Evolutionary conservation across 2,329 filamentous ascomycete species (phyloP).

Genomic region (Pseudogymnoascus pannorum): DNA sequence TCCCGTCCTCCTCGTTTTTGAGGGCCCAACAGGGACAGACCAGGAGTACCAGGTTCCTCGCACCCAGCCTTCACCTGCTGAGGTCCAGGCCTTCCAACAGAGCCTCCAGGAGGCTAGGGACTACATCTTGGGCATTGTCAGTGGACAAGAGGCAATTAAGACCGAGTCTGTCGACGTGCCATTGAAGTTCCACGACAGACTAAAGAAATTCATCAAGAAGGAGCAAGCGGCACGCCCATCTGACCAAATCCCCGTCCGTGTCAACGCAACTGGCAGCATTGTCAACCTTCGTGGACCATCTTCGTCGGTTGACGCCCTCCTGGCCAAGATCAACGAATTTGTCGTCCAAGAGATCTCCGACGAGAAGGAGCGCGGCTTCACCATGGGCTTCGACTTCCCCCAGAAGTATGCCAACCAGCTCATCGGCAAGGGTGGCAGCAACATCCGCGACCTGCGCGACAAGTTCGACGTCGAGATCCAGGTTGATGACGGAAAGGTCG

Average conservation of each 20-base stretch:
- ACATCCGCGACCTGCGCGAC: conserved; percentile 58
- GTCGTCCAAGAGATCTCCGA: conserved; percentile 84
- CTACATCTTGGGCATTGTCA: conserved; percentile 51
- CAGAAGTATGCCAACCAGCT: conserved; percentile 89
- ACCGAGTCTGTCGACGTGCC: conserved; percentile 50
- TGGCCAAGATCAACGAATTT: conserved; percentile 67
- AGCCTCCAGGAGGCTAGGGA: conserved; percentile 48
- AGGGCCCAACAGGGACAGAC: conserved; percentile 48
- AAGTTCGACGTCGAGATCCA: conserved; percentile 71
- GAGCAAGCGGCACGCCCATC: conserved; percentile 51
- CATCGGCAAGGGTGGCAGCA: conserved; percentile 60
- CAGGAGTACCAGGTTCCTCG: conserved; percentile 48
- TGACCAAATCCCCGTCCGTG: conserved; percentile 53
- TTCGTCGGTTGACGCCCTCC: conserved; percentile 63
- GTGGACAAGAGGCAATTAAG: conserved; percentile 49
- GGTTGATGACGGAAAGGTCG: conserved; percentile 87
- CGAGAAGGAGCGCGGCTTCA: conserved; percentile 88
- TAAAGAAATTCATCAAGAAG: conserved; percentile 56
- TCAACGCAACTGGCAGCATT: conserved; percentile 50
- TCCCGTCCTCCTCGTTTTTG: conserved; percentile 66
- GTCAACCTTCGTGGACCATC: conserved; percentile 72
- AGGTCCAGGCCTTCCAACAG: conserved; percentile 47
- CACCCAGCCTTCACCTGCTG: conserved; percentile 40
- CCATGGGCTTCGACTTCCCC: conserved; percentile 81
- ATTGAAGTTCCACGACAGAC: conserved; percentile 55